Evolutionary conservation across 2,329 filamentous ascomycete species (phyloP), one percentile per base, ranked within the genome.

Genomic region (Apiospora malaysiana): DNA sequence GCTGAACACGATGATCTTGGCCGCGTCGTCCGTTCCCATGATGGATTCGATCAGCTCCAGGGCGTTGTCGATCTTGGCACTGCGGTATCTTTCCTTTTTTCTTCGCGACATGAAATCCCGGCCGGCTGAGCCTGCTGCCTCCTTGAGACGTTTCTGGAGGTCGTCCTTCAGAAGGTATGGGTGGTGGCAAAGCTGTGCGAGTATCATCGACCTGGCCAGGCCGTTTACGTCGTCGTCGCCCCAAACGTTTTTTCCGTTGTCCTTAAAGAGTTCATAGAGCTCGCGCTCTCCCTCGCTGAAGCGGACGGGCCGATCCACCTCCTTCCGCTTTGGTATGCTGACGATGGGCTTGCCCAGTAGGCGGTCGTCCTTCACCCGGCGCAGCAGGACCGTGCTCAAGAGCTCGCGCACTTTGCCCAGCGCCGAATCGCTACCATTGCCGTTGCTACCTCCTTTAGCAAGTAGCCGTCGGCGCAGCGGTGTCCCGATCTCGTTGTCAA

Each of bases 301-400:
- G 18, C 87, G 83, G 1, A 90, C 90, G 73, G 91, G 85, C 1
- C 88, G 84, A 25, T 89, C 83, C 69, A 88, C 85, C 6, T 89
- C 89, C 2, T 86, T 86, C 75, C 94, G 92, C 10, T 87, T 84
- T 0, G 93, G 93, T 8, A 96, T 83, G 14, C 83, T 83, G 66
- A 95, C 83, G 70, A 96, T 93, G 0, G 93, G 93, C 75, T 93
- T 87, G 10, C 94, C 94, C 79, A 97, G 92, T 70, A 97, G 91
- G 72, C 88, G 83, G 1, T 94, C 94, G 43, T 88, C 87, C 81
- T 97, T 97, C 68, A 92, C 95, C 25, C 95, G 91, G 37, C 94
- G 92, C 63, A 98, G 85, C 80, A 97, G 91, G 65, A 95, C 90
- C 1, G 93, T 92, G 76, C 94, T 94, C 67, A 97, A 88, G 7